Evolutionary conservation across 768 basidiomycete genomes (phyloP).

Genomic region (Tulasnella sp.): DNA sequence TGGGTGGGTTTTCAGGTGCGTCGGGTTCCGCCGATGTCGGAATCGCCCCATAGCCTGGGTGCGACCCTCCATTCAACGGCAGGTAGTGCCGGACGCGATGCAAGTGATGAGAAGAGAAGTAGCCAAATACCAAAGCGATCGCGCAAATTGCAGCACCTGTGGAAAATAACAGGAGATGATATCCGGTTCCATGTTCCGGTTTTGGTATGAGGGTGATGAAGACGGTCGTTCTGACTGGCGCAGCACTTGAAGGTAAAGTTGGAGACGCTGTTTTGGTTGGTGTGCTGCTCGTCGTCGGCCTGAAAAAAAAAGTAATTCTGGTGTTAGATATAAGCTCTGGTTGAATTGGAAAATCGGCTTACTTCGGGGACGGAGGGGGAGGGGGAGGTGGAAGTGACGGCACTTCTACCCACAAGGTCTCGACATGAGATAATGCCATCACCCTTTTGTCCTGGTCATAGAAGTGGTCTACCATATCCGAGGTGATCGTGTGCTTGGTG

Average conservation of each 20-base stretch:
- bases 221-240: neutral
- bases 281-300: neutral
- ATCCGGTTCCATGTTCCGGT: neutral
- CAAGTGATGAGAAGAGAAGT: neutral
- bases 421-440: neutral
- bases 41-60: neutral
- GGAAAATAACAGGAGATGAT: neutral
- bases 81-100: neutral
- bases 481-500: conserved; percentile 4
- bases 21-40: neutral
- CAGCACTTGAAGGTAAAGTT: neutral
- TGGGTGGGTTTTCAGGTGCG: neutral
- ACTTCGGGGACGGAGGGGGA: neutral
- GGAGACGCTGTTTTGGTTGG: neutral
- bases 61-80: neutral
- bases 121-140: neutral
- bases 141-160: neutral
- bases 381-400: neutral
- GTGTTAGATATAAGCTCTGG: neutral
- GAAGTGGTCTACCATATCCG: neutral
- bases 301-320: neutral
- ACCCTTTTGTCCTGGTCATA: neutral
- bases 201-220: neutral
- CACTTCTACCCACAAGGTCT: neutral
- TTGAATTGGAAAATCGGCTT: neutral